phyloP scores from a whole-genome alignment of 306 rosid genomes.

The Acacia melanoxylon region DNA sequence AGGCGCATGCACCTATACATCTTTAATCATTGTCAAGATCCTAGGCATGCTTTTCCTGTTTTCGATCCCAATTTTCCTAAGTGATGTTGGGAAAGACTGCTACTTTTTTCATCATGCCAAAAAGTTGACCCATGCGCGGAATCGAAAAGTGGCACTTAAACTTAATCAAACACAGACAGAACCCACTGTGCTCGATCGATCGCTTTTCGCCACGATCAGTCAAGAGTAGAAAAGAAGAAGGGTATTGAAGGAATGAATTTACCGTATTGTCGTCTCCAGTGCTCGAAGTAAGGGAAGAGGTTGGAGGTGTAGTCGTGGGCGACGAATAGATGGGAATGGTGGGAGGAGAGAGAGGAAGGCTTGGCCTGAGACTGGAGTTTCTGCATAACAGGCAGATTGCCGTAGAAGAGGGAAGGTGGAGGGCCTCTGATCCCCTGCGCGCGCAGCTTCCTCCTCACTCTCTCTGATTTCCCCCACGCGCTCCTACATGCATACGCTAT shows the following conservation, averaged over 20 bases:
- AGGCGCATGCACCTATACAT: background rate
- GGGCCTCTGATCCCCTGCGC: conserved; percentile 82
- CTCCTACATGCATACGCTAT: conserved; percentile 31
- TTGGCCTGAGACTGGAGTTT: conserved; percentile 52
- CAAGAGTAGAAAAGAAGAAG: background rate
- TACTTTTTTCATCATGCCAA: conserved; percentile 17
- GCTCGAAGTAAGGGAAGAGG: conserved; percentile 84
- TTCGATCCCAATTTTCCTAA: background rate
- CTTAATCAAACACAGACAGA: background rate
- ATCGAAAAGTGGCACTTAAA: background rate
- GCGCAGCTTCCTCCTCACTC: conserved; percentile 56
- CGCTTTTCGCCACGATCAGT: too few relatives aligned
- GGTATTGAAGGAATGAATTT: background rate
- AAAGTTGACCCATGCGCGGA: background rate
- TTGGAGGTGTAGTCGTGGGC: conserved; percentile 78
- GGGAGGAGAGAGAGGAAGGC: conserved; percentile 4
- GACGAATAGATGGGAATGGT: conserved; percentile 43
- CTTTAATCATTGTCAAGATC: conserved; percentile 2
- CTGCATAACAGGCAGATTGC: conserved; percentile 78
- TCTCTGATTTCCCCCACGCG: conserved; percentile 51
- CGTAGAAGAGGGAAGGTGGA: conserved; percentile 61
- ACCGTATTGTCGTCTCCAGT: conserved; percentile 91
- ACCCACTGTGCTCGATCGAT: background rate
- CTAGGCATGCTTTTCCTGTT: background rate
- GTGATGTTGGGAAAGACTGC: conserved; percentile 24